Conservation (phyloP, 1,284 basidiomycete species). For the Ceratobasidium theobromae region DNA sequence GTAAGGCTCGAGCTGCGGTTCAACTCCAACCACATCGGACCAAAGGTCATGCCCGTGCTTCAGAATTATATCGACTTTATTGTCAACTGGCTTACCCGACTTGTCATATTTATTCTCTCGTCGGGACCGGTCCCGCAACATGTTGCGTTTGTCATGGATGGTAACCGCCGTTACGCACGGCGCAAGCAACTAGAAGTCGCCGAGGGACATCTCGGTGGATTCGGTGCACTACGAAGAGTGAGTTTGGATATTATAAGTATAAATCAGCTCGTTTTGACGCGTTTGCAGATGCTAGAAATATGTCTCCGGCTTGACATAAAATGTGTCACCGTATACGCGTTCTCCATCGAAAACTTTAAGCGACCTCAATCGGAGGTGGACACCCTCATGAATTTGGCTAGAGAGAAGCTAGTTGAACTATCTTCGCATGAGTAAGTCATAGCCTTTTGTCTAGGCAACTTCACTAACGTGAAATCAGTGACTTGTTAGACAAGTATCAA, state of each 20-base stretch:
- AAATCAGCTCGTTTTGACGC: neutral
- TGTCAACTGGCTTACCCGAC: slow-evolving; percentile 34
- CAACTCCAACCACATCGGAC: too few relatives aligned
- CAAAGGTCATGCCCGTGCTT: neutral
- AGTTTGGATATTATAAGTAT: slow-evolving; percentile 44
- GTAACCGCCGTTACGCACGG: slow-evolving; percentile 92
- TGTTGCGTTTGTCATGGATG: slow-evolving; percentile 98
- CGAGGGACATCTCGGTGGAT: slow-evolving; percentile 86
- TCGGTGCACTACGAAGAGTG: slow-evolving; percentile 78
- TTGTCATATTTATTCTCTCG: slow-evolving; percentile 64
- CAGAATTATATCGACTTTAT: neutral
- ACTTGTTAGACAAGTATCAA: slow-evolving; percentile 76
- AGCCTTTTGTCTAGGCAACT: neutral
- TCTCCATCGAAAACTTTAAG: slow-evolving; percentile 97
- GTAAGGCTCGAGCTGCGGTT: too few relatives aligned
- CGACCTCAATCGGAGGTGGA: slow-evolving; percentile 85
- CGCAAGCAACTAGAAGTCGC: slow-evolving; percentile 61
- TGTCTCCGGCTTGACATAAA: slow-evolving; percentile 74
- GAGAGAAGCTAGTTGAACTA: slow-evolving; percentile 80
- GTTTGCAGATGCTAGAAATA: slow-evolving; percentile 71
- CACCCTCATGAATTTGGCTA: slow-evolving; percentile 82
- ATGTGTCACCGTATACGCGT: slow-evolving; percentile 92
- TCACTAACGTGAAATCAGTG: slow-evolving; percentile 49
- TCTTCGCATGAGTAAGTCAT: slow-evolving; percentile 73
- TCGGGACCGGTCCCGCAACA: slow-evolving; percentile 88